Evolutionary conservation across 1,284 basidiomycete genomes (phyloP).

Genomic region (Xerocomus amazonicus): DNA sequence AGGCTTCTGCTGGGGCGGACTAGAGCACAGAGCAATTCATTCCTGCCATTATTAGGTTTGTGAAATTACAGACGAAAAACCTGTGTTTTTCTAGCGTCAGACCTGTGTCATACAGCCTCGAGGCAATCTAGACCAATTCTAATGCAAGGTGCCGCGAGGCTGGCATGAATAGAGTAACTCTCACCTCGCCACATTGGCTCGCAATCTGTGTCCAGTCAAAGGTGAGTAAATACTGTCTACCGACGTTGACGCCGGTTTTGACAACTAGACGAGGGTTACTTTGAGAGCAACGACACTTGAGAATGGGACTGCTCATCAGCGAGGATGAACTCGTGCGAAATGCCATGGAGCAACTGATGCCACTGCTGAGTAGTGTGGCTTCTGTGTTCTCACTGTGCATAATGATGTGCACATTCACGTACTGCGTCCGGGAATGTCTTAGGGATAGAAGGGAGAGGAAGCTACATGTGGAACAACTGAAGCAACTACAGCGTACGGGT

Average conservation of each 20-base stretch:
- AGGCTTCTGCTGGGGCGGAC: no score
- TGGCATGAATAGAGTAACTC: not conserved
- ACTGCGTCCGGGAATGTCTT: conserved; percentile 12
- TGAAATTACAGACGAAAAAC: not conserved
- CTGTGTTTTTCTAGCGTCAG: not conserved
- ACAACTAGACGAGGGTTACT: not conserved
- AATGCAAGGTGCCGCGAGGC: no score
- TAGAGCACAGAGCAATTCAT: no score
- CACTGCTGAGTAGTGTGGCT: conserved; percentile 14
- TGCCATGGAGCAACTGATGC: conserved; percentile 13
- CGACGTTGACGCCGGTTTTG: not conserved
- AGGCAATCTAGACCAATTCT: conserved; percentile 4
- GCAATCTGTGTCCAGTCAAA: not conserved
- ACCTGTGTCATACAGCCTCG: not conserved
- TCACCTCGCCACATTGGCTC: not conserved
- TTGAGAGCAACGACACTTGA: not conserved
- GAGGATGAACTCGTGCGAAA: conserved; percentile 17
- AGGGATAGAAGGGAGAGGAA: conserved; percentile 24
- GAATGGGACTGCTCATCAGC: conserved; percentile 25
- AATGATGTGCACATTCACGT: conserved; percentile 17
- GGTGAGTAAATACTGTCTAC: not conserved
- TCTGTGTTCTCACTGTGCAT: conserved; percentile 11
- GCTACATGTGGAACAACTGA: conserved; percentile 21
- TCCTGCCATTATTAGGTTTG: not conserved
- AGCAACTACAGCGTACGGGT: conserved; percentile 8